Evolutionary conservation across 2,329 filamentous ascomycete genomes (phyloP).

Genomic region (Pochonia chlamydosporia): DNA sequence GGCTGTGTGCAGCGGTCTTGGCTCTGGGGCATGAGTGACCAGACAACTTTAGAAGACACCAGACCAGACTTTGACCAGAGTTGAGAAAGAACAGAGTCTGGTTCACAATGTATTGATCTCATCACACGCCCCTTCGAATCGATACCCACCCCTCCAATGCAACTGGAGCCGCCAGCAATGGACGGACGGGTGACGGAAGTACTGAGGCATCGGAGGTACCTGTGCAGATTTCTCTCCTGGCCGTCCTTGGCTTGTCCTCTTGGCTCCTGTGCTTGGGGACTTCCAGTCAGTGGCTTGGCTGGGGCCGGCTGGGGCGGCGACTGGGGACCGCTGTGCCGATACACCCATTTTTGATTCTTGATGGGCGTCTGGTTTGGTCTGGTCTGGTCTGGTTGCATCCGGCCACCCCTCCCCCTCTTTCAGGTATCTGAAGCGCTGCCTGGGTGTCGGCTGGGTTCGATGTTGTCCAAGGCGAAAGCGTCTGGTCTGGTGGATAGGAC

Average conservation of each 20-base stretch:
- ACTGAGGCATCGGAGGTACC: conserved; percentile 3
- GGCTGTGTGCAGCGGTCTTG: no score
- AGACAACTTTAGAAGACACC: no score
- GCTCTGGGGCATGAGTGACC: no score
- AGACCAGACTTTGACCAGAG: no score
- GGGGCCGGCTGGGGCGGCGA: conserved; percentile 8
- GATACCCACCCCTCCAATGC: background rate
- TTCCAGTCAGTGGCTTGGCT: conserved; percentile 9
- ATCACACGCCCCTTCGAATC: background rate
- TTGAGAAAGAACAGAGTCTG: no score
- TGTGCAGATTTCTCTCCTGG: conserved; percentile 7
- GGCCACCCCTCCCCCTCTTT: background rate
- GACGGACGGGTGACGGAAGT: conserved; percentile 1
- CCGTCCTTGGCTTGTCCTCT: conserved; percentile 1
- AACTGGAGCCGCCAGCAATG: background rate
- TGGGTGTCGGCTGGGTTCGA: background rate
- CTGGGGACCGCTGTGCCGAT: conserved; percentile 6
- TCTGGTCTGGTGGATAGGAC: no score
- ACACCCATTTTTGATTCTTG: conserved; percentile 4
- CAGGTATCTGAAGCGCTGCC: conserved; percentile 1
- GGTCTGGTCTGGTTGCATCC: conserved; percentile 4
- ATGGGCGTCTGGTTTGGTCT: no score
- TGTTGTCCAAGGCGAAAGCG: background rate
- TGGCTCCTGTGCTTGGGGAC: no score
- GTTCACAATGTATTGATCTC: background rate